Evolutionary conservation across 1,139 yeast species (phyloP), one percentile per base, ranked within the genome.

Genomic region (Yamadazyma blattariae): DNA sequence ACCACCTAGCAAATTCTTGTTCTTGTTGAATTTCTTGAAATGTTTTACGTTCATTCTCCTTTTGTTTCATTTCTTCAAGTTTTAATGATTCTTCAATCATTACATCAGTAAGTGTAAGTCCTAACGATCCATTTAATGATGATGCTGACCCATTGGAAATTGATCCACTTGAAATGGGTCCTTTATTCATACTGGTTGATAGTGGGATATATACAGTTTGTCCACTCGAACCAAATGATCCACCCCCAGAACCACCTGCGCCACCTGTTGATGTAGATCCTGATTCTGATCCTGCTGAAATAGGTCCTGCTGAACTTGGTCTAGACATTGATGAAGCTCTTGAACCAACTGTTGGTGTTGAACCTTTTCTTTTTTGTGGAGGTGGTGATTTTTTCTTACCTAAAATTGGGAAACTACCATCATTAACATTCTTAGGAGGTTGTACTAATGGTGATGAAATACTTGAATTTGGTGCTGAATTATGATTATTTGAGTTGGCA

Each of bases 1-100:
- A 86, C 95, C 95, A 86, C 42, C 61, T 68, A 14, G 79, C 85
- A 61, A 86, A 86, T 51, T 81, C 88, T 50, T 84, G 87, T 48
- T 86, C 95, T 46, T 80, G 79, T 55, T 81, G 88, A 34, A 85
- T 74, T 42, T 86, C 95, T 27, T 72, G 77, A 26, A 86, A 59
- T 3, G 83, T 71, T 41, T 62, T 71, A 25, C 57, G 45, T 33
- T 60, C 61, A 1, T 30, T 32, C 23, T 54, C 64, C 38, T 54
- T 61, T n/a, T 52, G 45, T 27, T 58, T 56, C 2, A 55, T 51
- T 34, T 59, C 61, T 38, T 70, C 72, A 6, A 65, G 52, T 46
- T 62, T 62, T 18, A 71, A 61, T 33, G 80, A 71, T 47, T 80
- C 86, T 36, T 48, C 61, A 39, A 57, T 56, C 70, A 61, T 65